phyloP scores from a whole-genome alignment of 2,329 filamentous ascomycete species.

The Claviceps sp. region DNA sequence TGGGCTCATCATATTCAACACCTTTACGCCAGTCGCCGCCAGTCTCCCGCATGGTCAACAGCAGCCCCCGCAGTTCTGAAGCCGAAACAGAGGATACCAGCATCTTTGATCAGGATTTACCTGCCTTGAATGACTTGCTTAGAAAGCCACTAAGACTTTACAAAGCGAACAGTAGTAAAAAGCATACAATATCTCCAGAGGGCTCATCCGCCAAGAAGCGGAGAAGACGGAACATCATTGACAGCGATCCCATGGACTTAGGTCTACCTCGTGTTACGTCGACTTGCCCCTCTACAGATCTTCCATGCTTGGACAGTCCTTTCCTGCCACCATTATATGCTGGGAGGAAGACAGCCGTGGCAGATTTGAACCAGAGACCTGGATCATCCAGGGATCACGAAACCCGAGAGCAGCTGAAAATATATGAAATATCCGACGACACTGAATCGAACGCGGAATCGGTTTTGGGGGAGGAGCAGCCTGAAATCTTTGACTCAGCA shows the following conservation, averaged over 20 bases:
- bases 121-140: conserved; percentile 22
- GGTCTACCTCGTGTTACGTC: not conserved
- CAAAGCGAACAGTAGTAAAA: conserved; percentile 11
- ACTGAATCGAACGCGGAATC: not conserved
- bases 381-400: not conserved
- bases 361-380: not conserved
- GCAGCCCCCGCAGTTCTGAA: conserved; percentile 22
- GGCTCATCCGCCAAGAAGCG: conserved; percentile 17
- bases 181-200: conserved; percentile 11
- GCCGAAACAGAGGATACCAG: conserved; percentile 25
- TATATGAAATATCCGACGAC: not conserved
- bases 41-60: conserved; percentile 13
- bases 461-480: not conserved
- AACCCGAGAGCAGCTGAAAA: not conserved
- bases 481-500: conserved; percentile 10
- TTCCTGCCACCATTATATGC: not conserved
- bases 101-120: conserved; percentile 24
- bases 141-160: conserved; percentile 9
- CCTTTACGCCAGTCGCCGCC: conserved; percentile 16
- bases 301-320: not conserved
- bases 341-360: not conserved
- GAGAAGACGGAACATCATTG: conserved; percentile 16
- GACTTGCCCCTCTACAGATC: not conserved
- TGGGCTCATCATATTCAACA: conserved; percentile 16
- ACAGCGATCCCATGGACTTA: conserved; percentile 19